Evolutionary conservation across 2,329 filamentous ascomycete genomes (phyloP), one percentile per base, ranked within the genome.

Genomic region (Penicillium sp.): DNA sequence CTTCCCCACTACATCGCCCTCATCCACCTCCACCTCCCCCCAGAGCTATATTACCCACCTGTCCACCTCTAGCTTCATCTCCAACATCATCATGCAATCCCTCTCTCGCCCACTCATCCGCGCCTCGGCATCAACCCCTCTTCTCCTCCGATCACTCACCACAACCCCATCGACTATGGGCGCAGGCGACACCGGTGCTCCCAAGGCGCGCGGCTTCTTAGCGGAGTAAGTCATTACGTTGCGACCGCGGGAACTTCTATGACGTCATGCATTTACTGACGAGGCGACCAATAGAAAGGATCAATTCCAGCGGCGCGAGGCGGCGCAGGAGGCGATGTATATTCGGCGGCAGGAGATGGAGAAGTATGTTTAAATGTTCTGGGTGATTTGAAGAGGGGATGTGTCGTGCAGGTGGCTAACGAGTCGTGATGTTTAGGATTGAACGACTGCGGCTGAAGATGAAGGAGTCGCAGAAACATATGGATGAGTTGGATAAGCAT

Each of bases 401-500:
- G 9, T 24, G 8, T 49, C 19, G 19, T 15, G 30, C 30, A 10
- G 2, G 10, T 33, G 30, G 10, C 6, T 42, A n/a, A 30, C 13
- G 17, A 38, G 4, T 15, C 40, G 24, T 6, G 33, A 28, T 38
- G 5, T 37, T n/a, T 22, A 71, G 69, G 55, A 33, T 73, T 9
- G 42, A 64, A 1, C 9, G 49, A 1, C 59, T 73, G 13, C 66
- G 65, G 2, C 30, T 45, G 33, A 70, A 71, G 53, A 28, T 73
- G 60, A 61, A 65, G 58, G 69, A 73, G 45, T 65, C 68, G 26
- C 65, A 65, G 15, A 64, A 65, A n/a, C 66, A 70, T 28, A 67
- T 72, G 35, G 65, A 72, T 2, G 72, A 72, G 40, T 56, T 73
- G 5, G 72, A 75, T 33, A 66, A 70, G 22, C 64, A 71, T 26